Base-by-base conservation (phyloP, 176 grass and related monocot genomes). In the Ananas comosus region DNA sequence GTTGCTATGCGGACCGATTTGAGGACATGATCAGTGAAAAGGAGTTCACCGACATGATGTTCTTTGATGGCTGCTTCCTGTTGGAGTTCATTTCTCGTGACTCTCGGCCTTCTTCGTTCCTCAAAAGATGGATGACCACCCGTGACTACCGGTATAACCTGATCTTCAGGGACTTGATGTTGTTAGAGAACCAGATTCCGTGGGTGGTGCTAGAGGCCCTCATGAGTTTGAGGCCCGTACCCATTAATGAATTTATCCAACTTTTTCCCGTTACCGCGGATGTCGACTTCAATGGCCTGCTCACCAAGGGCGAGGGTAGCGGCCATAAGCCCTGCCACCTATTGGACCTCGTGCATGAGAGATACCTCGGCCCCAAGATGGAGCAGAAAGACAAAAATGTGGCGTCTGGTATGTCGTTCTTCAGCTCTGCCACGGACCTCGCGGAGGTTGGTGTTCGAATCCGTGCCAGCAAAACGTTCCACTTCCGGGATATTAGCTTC, bases 401-500 rank as follows among this genome's bases (percentile, higher is more conserved):
- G 28, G 3, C 2, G 2, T 1, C 28, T 29, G 28, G 28, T 29
- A 0, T 0, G 4, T 29, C 28, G 28, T 2, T 29, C 28, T 29
- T 29, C 28, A 29, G 1, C 28, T 29, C 28, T 29, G 28, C 28
- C 28, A 29, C 28, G 28, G 28, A 29, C 28, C 28, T 29, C 28
- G 28, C 28, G 3, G 28, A 29, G 28, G 28, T 29, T 29, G 28
- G 28, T 29, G 2, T 29, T 29, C 28, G 28, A 29, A 29, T 29
- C 28, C 1, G 28, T 3, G 28, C 28, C 2, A 29, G 28, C 28
- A 29, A 29, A 3, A 29, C 28, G 28, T 29, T 29, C 1, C 2
- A 29, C 28, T 29, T 29, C 52, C 79, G 71, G 76, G 66, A 76
- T 22, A 68, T 82, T 64, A 54, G 82, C 61, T 87, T 87, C 76